Base-by-base conservation (phyloP, 2,329 filamentous ascomycete species). In the Claviceps sp. region DNA sequence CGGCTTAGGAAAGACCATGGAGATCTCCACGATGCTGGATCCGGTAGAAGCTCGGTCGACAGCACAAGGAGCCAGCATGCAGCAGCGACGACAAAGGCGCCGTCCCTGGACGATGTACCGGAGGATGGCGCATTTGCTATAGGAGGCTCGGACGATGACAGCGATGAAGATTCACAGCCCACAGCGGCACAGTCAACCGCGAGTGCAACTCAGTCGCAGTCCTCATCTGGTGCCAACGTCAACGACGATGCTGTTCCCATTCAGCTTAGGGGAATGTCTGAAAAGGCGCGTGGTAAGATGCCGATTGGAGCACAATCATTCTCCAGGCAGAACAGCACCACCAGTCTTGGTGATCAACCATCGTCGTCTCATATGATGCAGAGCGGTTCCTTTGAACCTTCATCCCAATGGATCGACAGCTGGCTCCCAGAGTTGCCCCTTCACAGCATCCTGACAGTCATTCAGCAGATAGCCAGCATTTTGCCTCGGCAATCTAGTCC, bases 261-360 rank as follows among this genome's bases (percentile, higher is more conserved):
- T 20, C 90, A 96, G 64, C 66, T 95, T 34, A 80, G 88, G 52
- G 89, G 89, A 51, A 95, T 97, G 87, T 96, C 91, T 20, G 93
- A 97, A 67, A 98, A 97, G 66, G 93, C 93, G 16, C 77, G 93
- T 48, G 93, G 93, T 7, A 98, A 98, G 68, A 88, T 95, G 82
- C 93, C 91, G 29, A 88, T 86, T 13, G 86, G 87, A 1, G 76
- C 84, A 48, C 78, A 80, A n/a, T 79, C 79, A 2, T 95, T 96
- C 64, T 95, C 90, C 0, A 77, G 91, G 17, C 89, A 95, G 62
- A 95, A 93, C 62, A 94, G 89, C 66, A 87, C 83, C 29, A 86
- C 86, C 1, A 95, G 88, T 61, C 74, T 96, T 38, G 79, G 75
- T 53, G 82, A 81, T 59, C 74, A 83, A 60, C 78, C 82, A 13